Percentiles rank a stretch among this genome's conserved stretches.
These are phyloP conservation scores for Neonectria ditissima DNA, from an alignment of 2,329 filamentous ascomycete species.

Conservation along the genomic window DNA sequence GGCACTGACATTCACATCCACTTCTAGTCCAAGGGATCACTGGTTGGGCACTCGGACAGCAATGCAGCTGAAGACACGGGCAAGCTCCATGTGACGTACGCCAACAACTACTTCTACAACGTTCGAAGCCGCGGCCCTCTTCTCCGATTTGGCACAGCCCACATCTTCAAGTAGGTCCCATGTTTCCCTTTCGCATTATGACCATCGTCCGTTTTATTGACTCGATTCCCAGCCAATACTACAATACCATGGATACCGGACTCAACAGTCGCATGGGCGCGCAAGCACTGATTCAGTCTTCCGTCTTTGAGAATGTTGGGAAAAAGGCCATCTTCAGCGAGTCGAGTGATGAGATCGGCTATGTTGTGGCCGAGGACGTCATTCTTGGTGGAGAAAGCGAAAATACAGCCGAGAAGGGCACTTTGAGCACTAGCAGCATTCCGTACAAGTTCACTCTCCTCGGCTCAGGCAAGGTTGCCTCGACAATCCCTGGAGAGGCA, in stretches of 20 bases:
- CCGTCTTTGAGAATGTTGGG: slow-evolving; percentile 39
- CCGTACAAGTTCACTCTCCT: slow-evolving; percentile 34
- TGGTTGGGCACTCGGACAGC: slow-evolving; percentile 71
- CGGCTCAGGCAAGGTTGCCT: slow-evolving; percentile 30
- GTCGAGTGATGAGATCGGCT: slow-evolving; percentile 31
- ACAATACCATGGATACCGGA: slow-evolving; percentile 42
- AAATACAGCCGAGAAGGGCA: slow-evolving; percentile 31
- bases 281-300: slow-evolving; percentile 40
- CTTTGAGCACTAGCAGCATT: slow-evolving; percentile 12
- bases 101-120: slow-evolving; percentile 71
- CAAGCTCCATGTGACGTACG: slow-evolving; percentile 68
- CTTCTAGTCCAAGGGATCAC: slow-evolving; percentile 62
- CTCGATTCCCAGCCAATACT: slow-evolving; percentile 29
- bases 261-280: slow-evolving; percentile 42
- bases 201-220: neutral
- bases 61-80: slow-evolving; percentile 69
- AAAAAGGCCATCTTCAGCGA: slow-evolving; percentile 43
- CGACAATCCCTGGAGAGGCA: slow-evolving; percentile 30
- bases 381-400: slow-evolving; percentile 29
- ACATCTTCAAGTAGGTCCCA: slow-evolving; percentile 52
- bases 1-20: neutral
- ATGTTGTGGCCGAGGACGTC: slow-evolving; percentile 34
- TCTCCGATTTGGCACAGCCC: slow-evolving; percentile 71
- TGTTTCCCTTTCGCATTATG: accelerated
- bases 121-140: slow-evolving; percentile 70